A percentile compares a stretch with the other conserved stretches of the same genome.
Evolutionary conservation across 148 eudicot genomes (phyloP).

Genomic region (Beta vulgaris): DNA sequence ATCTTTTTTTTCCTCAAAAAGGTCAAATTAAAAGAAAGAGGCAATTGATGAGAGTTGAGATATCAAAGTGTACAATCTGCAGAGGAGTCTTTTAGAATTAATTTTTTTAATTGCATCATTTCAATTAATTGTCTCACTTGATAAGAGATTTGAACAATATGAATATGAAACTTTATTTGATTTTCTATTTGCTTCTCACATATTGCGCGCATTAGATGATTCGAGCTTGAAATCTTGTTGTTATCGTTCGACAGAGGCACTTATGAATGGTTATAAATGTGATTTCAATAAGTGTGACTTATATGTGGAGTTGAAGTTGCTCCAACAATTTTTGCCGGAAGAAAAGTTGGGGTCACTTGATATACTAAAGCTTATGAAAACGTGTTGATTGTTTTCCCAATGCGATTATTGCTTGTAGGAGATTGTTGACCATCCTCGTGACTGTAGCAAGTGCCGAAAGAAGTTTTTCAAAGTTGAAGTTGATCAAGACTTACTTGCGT

Average conservation of each 20-base stretch:
- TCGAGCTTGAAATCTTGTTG: neutral
- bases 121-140: neutral
- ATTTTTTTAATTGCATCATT: neutral
- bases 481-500: neutral
- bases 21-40: neutral
- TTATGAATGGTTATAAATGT: neutral
- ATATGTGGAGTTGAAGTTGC: neutral
- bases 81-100: neutral
- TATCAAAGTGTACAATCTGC: neutral
- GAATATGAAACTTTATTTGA: neutral
- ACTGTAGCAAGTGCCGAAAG: too few relatives aligned
- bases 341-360: neutral
- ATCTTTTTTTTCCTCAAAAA: neutral
- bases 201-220: neutral
- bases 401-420: too few relatives aligned
- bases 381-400: neutral
- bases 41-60: neutral
- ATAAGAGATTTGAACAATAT: too few relatives aligned
- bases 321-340: neutral
- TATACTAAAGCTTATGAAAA: too few relatives aligned
- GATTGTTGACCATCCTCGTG: too few relatives aligned
- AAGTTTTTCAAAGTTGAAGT: too few relatives aligned
- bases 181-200: neutral
- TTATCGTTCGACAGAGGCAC: neutral
- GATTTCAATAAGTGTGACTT: neutral